Evolutionary conservation across 2,329 filamentous ascomycete species (phyloP).

Genomic region (Sarocladium strictum): DNA sequence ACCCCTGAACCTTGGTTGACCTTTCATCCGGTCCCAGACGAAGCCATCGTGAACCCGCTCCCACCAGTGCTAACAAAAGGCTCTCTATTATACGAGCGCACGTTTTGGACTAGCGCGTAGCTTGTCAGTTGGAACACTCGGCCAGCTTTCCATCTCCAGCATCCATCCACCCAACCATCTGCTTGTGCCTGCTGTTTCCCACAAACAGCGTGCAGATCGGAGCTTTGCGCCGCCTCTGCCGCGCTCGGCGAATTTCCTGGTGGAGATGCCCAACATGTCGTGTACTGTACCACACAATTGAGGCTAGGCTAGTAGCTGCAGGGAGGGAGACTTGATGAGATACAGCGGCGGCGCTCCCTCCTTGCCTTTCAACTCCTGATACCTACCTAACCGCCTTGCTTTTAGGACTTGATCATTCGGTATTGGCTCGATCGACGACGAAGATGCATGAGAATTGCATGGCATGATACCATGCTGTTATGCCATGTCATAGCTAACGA

Average conservation of each 20-base stretch:
- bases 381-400: neutral
- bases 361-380: neutral
- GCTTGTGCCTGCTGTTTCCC: neutral
- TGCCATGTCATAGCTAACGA: neutral
- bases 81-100: neutral
- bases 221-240: constrained; percentile 5
- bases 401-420: neutral
- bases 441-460: neutral
- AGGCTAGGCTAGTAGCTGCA: neutral
- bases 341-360: neutral
- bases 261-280: neutral
- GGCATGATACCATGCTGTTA: neutral
- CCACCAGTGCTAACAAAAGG: no score
- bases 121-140: no score
- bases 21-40: neutral
- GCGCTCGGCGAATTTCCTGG: constrained; percentile 7
- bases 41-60: constrained; percentile 1
- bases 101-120: neutral
- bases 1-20: neutral
- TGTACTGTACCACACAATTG: neutral
- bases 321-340: neutral
- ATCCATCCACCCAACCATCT: neutral
- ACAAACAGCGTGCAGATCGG: neutral
- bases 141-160: no score
- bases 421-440: neutral